Base-by-base conservation (phyloP, 345 rosid species). In the Lepidium africanum region DNA sequence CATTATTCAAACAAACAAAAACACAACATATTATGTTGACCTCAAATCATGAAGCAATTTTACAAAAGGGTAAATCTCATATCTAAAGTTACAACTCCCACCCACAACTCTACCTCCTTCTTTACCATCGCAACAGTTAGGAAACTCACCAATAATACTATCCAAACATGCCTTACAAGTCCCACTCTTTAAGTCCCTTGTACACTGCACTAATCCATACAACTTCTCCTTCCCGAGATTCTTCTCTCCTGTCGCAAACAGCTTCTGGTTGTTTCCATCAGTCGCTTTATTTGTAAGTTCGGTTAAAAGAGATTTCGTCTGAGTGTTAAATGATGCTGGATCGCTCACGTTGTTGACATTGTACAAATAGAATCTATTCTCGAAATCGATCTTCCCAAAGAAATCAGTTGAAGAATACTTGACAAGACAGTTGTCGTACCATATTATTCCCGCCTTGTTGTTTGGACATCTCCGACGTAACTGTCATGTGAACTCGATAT, bases 191-290 rank as follows among this genome's bases (percentile, higher is more conserved):
- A 89, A 76, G 52, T 86, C 92, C 50, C 90, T 81, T 0, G 86
- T 83, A 65, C 96, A 89, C 65, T 86, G 88, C 55, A 79, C 81
- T 59, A 86, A 19, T 36, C 92, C 96, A 39, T 84, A 85, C 12
- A 86, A 62, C 55, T 59, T 81, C 53, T 30, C 38, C 7, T 62
- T n/a, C 3, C 40, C 80, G 0, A 76, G 45, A 57, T 37, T 77
- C 71, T 48, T 21, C 45, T 87, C 86, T 7, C 87, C 89, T 0
- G 74, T 50, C 1, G 84, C 86, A 17, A 37, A 87, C 71, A 84
- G 40, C 65, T 79, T 84, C 10, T 83, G 67, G 17, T 32, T 41
- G 6, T 15, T 30, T 45, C 30, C 58, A 36, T 80, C 74, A 7
- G 70, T 53, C 2, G 71, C 79, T 53, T 70, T 53, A 9, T 48